phyloP scores from a whole-genome alignment of 805 yeast species.

The Ogataea populi-albae region DNA sequence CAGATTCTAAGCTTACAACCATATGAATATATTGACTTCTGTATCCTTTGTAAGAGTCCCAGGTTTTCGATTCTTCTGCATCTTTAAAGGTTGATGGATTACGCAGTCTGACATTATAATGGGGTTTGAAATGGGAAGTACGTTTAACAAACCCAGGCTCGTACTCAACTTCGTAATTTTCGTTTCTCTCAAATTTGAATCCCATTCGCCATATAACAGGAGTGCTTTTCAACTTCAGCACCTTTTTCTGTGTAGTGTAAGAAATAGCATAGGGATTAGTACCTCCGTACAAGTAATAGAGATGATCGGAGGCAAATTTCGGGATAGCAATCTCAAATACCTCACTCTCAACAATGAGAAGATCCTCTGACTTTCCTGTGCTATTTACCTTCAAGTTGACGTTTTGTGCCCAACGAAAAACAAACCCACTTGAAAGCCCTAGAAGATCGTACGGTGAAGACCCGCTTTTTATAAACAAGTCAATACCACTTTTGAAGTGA shows the following conservation, averaged over 20 bases:
- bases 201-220: conserved; percentile 78
- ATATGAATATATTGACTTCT: conserved; percentile 80
- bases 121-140: conserved; percentile 51
- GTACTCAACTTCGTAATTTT: conserved; percentile 32
- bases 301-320: conserved; percentile 37
- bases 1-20: conserved; percentile 54
- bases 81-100: conserved; percentile 49
- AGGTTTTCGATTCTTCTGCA: conserved; percentile 40
- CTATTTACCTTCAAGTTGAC: conserved; percentile 51
- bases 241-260: conserved; percentile 43
- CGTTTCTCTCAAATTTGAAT: conserved; percentile 65
- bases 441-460: conserved; percentile 54
- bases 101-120: conserved; percentile 53
- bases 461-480: conserved; percentile 61
- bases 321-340: conserved; percentile 59
- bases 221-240: conserved; percentile 61
- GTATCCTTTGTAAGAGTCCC: conserved; percentile 81
- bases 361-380: conserved; percentile 45
- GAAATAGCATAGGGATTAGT: conserved; percentile 30
- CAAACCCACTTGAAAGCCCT: conserved; percentile 61
- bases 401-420: conserved; percentile 61
- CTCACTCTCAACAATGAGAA: conserved; percentile 53
- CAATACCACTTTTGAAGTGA: conserved; percentile 48
- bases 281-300: conserved; percentile 17
- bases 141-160: conserved; percentile 36